Conservation (phyloP, 139 green algal genomes). For the Coccomyxa sp. region DNA sequence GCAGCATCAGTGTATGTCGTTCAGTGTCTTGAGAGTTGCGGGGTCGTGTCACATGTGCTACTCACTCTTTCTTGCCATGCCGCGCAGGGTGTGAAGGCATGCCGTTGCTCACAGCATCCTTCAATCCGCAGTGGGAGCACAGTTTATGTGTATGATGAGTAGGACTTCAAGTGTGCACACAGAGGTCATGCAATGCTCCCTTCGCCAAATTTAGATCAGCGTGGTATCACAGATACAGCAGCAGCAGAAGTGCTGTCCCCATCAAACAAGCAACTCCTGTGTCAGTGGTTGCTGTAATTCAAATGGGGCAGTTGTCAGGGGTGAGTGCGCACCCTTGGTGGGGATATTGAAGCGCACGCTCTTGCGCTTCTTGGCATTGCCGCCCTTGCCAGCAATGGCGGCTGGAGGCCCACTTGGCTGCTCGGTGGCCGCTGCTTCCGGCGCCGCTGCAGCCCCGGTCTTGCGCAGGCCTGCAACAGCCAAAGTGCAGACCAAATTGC, state of each 20-base stretch:
- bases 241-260: background rate
- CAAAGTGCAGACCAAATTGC: background rate
- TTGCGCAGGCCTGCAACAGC: constrained; percentile 5
- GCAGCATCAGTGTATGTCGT: background rate
- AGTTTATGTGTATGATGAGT: too few relatives aligned
- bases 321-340: background rate
- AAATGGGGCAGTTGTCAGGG: too few relatives aligned
- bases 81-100: too few relatives aligned
- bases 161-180: background rate
- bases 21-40: background rate
- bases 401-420: background rate
- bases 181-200: background rate
- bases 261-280: too few relatives aligned
- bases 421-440: background rate
- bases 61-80: too few relatives aligned
- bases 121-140: too few relatives aligned
- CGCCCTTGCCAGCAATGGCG: background rate
- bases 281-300: too few relatives aligned
- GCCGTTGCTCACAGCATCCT: too few relatives aligned
- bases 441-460: background rate
- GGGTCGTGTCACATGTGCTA: too few relatives aligned
- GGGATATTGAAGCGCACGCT: constrained; percentile 29
- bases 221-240: background rate
- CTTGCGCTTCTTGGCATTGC: constrained; percentile 22
- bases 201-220: background rate